These are phyloP conservation scores for Fraxinus ornus DNA, from an alignment of 305 asterid species.

Conservation along the genomic window DNA sequence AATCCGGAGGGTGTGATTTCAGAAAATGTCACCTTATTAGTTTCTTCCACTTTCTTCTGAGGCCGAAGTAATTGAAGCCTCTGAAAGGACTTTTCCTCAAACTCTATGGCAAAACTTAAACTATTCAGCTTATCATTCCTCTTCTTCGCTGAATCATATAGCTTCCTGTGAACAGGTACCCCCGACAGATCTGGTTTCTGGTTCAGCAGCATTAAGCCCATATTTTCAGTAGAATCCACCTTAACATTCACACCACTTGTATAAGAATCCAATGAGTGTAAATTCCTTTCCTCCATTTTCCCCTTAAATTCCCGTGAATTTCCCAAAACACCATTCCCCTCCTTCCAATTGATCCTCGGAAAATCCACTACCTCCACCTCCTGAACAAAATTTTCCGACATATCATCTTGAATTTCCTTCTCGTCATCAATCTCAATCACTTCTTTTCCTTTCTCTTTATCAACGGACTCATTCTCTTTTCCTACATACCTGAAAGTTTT, in stretches of 20 bases:
- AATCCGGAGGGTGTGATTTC: neutral
- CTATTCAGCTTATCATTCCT: constrained; percentile 33
- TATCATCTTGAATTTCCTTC: constrained; percentile 13
- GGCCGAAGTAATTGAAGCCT: constrained; percentile 32
- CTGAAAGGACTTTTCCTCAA: constrained; percentile 26
- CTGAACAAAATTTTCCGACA: constrained; percentile 35
- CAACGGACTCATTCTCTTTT: constrained; percentile 16
- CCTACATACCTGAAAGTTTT: constrained; percentile 28
- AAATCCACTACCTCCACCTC: constrained; percentile 24
- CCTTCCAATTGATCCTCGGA: constrained; percentile 10
- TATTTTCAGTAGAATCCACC: constrained; percentile 34
- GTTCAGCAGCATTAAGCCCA: constrained; percentile 26
- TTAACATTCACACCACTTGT: constrained; percentile 31
- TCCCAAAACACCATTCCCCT: constrained; percentile 28
- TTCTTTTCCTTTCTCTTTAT: constrained; percentile 30
- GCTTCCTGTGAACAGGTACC: constrained; percentile 34
- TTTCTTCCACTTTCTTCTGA: constrained; percentile 36
- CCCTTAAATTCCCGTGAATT: constrained; percentile 26
- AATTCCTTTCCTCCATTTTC: constrained; percentile 29
- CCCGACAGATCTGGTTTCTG: constrained; percentile 24
- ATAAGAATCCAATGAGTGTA: constrained; percentile 44
- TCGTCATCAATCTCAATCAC: constrained; percentile 43
- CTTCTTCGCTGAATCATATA: constrained; percentile 28
- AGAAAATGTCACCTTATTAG: constrained; percentile 37
- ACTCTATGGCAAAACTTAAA: constrained; percentile 36